Conservation (phyloP, 163 green algal genomes). For the Scenedesmus sp. region DNA sequence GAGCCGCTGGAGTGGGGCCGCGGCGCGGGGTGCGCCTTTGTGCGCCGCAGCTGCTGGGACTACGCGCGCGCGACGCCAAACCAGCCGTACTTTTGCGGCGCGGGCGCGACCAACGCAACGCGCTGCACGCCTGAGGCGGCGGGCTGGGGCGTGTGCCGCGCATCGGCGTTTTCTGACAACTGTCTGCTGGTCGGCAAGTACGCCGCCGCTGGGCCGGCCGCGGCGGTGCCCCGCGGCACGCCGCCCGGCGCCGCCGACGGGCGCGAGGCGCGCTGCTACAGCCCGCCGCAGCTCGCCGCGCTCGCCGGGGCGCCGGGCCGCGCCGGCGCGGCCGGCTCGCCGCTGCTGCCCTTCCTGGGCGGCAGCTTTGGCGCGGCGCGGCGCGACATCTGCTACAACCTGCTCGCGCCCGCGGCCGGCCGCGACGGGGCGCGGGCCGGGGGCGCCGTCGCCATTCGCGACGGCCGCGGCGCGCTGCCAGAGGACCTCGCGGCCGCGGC, state of each 20-base stretch:
- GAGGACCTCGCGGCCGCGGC: too few species aligned
- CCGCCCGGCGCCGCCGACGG: slow-evolving; percentile 13
- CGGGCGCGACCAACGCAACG: slow-evolving; percentile 13
- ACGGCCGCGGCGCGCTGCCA: not conserved
- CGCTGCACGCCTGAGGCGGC: slow-evolving; percentile 20
- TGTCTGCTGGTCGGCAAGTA: slow-evolving; percentile 39
- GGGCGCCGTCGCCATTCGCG: too few species aligned
- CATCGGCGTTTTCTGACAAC: slow-evolving; percentile 19
- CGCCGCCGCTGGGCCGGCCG: not conserved
- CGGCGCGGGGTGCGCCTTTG: slow-evolving; percentile 27
- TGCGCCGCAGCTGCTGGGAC: slow-evolving; percentile 14
- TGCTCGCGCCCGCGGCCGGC: not conserved
- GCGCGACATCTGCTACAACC: slow-evolving; percentile 33
- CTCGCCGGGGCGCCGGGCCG: not conserved
- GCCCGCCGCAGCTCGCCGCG: slow-evolving; percentile 11
- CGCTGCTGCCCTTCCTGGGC: slow-evolving; percentile 38
- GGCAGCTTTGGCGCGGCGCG: slow-evolving; percentile 25
- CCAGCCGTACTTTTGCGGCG: slow-evolving; percentile 25
- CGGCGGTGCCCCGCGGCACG: not conserved
- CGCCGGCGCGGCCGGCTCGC: not conserved
- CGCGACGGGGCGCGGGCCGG: too few species aligned
- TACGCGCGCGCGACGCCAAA: not conserved
- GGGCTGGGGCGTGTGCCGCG: slow-evolving; percentile 29
- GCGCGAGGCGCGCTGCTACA: slow-evolving; percentile 25
- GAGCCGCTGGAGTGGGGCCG: slow-evolving; percentile 33